Conservation (phyloP, 2,329 filamentous ascomycete species). For the Aspergillus flavus region DNA sequence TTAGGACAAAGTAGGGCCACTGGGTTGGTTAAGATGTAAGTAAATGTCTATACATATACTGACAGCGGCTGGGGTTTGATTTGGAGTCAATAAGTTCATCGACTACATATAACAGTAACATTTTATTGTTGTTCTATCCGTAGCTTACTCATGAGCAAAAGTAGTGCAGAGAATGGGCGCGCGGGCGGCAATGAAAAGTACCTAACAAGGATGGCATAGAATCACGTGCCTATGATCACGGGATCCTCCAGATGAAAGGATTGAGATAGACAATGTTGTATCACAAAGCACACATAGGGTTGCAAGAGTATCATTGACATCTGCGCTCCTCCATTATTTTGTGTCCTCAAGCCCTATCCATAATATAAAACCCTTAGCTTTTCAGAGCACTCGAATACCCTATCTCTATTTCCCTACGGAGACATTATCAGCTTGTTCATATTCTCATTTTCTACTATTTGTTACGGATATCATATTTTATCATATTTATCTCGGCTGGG, state of each 20-base stretch:
- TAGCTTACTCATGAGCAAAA: too few species aligned
- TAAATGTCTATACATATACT: too few species aligned
- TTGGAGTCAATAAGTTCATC: too few species aligned
- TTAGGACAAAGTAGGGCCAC: too few species aligned
- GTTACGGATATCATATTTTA: not conserved
- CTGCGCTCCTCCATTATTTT: not conserved
- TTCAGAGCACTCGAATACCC: not conserved
- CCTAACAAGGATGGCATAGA: constrained; percentile 6
- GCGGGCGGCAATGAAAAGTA: not conserved
- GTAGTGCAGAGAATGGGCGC: too few species aligned
- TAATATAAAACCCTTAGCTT: not conserved
- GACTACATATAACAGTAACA: too few species aligned
- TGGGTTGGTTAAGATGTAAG: too few species aligned
- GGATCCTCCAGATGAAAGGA: constrained; percentile 3
- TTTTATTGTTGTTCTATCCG: too few species aligned
- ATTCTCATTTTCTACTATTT: not conserved
- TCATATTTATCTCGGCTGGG: not conserved
- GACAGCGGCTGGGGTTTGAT: too few species aligned
- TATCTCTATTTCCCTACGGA: not conserved
- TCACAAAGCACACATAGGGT: not conserved
- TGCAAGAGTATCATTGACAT: not conserved
- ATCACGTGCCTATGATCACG: constrained; percentile 14
- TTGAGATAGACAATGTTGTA: not conserved
- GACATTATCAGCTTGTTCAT: not conserved
- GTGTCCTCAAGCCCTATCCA: not conserved